Conservation (phyloP, 768 basidiomycete genomes). For the Kwoniella europaea region DNA sequence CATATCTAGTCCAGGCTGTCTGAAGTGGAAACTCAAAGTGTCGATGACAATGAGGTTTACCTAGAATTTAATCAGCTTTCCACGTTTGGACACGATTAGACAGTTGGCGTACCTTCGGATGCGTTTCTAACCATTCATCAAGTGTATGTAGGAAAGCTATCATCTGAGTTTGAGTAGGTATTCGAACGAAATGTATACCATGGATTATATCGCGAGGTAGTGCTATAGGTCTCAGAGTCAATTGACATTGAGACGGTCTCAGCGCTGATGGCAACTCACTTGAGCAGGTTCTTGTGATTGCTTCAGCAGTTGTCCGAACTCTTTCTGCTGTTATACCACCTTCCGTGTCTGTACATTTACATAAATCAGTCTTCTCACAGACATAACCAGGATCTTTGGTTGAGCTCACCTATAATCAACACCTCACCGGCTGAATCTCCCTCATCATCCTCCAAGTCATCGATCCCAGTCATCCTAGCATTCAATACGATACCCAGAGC, state of each 20-base stretch:
- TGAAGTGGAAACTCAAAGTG: conserved; percentile 54
- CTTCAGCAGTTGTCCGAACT: conserved; percentile 33
- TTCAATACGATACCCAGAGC: conserved; percentile 37
- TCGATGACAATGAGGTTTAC: conserved; percentile 55
- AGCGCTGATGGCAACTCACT: conserved; percentile 14
- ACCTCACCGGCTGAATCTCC: conserved; percentile 39
- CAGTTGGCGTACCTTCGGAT: too few relatives aligned
- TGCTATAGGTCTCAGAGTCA: conserved; percentile 3
- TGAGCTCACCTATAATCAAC: conserved; percentile 51
- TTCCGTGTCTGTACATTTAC: conserved; percentile 49
- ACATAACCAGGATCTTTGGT: too few relatives aligned
- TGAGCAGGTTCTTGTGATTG: conserved; percentile 15
- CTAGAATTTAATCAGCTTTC: too few relatives aligned
- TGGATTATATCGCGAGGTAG: conserved; percentile 32
- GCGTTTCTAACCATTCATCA: conserved; percentile 48
- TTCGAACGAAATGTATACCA: conserved; percentile 50
- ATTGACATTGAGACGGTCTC: too few relatives aligned
- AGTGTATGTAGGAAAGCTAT: conserved; percentile 52
- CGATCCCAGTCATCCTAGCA: conserved; percentile 31
- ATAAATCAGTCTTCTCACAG: too few relatives aligned
- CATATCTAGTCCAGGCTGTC: conserved; percentile 48
- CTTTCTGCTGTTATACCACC: conserved; percentile 45
- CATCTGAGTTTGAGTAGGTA: conserved; percentile 53
- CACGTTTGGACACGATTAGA: too few relatives aligned
- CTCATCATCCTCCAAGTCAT: neutral